Base-by-base conservation (phyloP, 2,329 filamentous ascomycete species). In the Xylariaceae sp. region DNA sequence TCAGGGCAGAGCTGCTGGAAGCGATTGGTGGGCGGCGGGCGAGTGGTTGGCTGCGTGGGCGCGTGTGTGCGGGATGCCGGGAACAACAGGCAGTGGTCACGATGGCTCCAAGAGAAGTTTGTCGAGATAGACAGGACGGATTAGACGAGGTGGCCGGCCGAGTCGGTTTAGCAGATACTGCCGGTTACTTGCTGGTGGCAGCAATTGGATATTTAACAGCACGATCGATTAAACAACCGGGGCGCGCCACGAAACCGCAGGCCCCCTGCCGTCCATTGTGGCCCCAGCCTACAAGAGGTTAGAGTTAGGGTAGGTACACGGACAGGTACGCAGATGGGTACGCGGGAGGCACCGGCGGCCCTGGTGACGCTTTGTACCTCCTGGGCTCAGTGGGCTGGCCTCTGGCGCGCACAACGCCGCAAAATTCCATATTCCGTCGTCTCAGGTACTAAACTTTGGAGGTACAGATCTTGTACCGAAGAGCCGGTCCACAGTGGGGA, bases 91-190 rank as follows among this genome's bases (percentile, higher is more conserved):
- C 34, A 53, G 51, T 64, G 55, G 61, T 63, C 64, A 67, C 64
- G 64, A 68, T 67, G 63, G 60, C 56, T 55, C 45, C 59, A 65
- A 66, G 65, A 69, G 67, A 69, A 70, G 64, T 69, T 70, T 70
- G 65, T 66, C 62, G 62, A 64, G 65, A 67, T 66, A 65, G 65
- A 60, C 54, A 59, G 55, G 23, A 30, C 23, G 23, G 23, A 30
- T 30, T 30, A 30, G 23, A 30, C 23, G 23, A 30, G 23, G 23
- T 30, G 56, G 54, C n/a, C 49, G 52, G 50, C 51, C 44, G 57
- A 60, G 62, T 62, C 57, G 57, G 67, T 70, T 70, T 69, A 69
- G 67, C 65, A 62, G 15, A 64, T 64, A 64, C 57, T 62, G 57
- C 57, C 56, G 66, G 59, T 69, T 70, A 68, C 64, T 61, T 64